Percentiles rank a stretch among this genome's conserved stretches.
These are phyloP conservation scores for Chlorella sorokiniana DNA, from an alignment of 139 green algal species.

Conservation along the genomic window DNA sequence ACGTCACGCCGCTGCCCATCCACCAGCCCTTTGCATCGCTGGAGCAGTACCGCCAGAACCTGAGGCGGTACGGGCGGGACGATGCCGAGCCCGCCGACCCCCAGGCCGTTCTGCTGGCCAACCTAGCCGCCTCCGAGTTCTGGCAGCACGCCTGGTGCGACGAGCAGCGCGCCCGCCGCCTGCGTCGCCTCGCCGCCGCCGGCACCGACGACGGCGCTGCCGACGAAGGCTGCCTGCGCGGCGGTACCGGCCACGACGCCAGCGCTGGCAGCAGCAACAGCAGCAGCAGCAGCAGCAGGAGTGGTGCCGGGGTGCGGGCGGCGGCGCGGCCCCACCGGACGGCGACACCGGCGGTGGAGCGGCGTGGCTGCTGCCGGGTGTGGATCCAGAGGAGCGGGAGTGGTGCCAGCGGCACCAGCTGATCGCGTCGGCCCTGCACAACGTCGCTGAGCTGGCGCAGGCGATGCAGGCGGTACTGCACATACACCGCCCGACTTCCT, in stretches of 20 bases:
- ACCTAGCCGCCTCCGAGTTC: slow-evolving; percentile 39
- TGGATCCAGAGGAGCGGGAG: slow-evolving; percentile 8
- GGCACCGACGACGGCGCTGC: no score
- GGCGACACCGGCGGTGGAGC: not conserved
- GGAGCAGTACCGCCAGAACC: slow-evolving; percentile 17
- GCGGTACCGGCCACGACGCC: not conserved
- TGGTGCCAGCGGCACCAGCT: slow-evolving; percentile 35
- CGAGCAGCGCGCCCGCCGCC: not conserved
- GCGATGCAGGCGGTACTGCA: not conserved
- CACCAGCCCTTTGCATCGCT: slow-evolving; percentile 43
- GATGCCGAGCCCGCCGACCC: not conserved
- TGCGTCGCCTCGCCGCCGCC: slow-evolving; percentile 2
- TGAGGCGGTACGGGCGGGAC: not conserved
- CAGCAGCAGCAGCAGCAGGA: not conserved
- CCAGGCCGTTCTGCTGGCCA: slow-evolving; percentile 32
- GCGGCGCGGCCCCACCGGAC: no score
- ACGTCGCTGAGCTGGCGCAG: slow-evolving; percentile 5
- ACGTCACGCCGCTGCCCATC: slow-evolving; percentile 46
- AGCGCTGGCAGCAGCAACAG: not conserved
- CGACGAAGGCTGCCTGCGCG: not conserved
- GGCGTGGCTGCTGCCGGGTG: not conserved
- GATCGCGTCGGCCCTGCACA: slow-evolving; percentile 15
- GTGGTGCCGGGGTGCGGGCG: no score
- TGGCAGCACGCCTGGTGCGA: slow-evolving; percentile 38
- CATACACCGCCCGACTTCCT: not conserved